These are phyloP conservation scores for Solanum etuberosum DNA, from an alignment of 257 asterid genomes.

Conservation along the genomic window DNA sequence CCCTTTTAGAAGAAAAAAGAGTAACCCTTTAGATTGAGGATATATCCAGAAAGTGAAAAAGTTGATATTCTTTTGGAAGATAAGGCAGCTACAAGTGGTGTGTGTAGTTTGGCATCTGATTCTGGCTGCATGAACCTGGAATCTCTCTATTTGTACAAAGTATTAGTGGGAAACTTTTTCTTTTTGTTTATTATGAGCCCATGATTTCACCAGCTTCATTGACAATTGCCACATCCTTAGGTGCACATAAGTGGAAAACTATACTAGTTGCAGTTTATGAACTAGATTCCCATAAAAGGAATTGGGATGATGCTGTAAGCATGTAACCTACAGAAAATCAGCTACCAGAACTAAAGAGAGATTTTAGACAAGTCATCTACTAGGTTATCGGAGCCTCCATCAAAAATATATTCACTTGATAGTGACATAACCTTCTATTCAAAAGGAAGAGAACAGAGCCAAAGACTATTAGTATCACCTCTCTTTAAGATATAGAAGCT, in stretches of 20 bases:
- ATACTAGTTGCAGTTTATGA: not conserved
- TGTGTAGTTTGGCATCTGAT: slow-evolving; percentile 37
- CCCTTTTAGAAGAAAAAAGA: not conserved
- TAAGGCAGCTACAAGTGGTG: slow-evolving; percentile 10
- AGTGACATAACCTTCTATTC: not conserved
- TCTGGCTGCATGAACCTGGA: slow-evolving; percentile 17
- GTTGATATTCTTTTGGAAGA: not conserved
- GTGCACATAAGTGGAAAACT: not conserved
- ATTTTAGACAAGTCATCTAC: not conserved
- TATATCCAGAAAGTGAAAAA: not conserved
- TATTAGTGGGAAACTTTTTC: not conserved
- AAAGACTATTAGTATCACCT: not conserved
- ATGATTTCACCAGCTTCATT: not conserved
- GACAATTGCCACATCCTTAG: not conserved
- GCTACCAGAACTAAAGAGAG: not conserved
- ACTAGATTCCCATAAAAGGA: not conserved
- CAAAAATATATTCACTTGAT: not conserved
- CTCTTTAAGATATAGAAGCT: not conserved
- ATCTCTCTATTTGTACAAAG: not conserved
- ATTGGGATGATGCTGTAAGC: not conserved
- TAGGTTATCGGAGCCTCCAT: not conserved
- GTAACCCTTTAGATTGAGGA: not conserved
- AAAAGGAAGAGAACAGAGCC: not conserved
- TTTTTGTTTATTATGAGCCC: not conserved
- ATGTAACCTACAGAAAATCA: not conserved